Evolutionary conservation across 441 rosid genomes (phyloP).

Genomic region (Metrosideros polymorpha): DNA sequence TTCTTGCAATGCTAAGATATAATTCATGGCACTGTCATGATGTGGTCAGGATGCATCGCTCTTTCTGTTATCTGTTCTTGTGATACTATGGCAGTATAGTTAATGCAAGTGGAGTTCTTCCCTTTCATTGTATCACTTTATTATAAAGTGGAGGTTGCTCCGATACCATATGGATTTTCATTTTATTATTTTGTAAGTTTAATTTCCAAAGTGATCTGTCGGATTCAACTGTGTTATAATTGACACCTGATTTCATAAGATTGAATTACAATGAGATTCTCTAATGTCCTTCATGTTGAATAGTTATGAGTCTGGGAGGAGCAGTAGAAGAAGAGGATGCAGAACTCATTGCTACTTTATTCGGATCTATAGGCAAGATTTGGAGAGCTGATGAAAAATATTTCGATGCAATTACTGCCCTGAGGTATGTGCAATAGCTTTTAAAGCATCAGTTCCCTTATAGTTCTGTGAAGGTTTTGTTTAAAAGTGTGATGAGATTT

Average conservation of each 20-base stretch:
- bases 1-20: background rate
- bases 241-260: background rate
- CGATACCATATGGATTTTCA: background rate
- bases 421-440: constrained; percentile 50
- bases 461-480: background rate
- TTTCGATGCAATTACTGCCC: constrained; percentile 87
- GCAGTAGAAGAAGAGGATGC: constrained; percentile 70
- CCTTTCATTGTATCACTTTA: background rate
- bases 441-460: background rate
- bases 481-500: background rate
- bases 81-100: background rate
- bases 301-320: constrained; percentile 79
- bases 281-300: background rate
- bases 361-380: constrained; percentile 75
- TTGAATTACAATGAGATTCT: background rate
- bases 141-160: background rate
- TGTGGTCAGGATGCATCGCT: background rate
- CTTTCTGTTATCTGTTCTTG: background rate
- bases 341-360: constrained; percentile 53
- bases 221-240: background rate
- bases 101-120: background rate
- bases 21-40: background rate
- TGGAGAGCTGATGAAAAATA: constrained; percentile 80
- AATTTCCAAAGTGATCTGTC: background rate
- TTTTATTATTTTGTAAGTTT: background rate